Base-by-base conservation (phyloP, 805 yeast species). In the Saccharomycopsis babjevae region DNA sequence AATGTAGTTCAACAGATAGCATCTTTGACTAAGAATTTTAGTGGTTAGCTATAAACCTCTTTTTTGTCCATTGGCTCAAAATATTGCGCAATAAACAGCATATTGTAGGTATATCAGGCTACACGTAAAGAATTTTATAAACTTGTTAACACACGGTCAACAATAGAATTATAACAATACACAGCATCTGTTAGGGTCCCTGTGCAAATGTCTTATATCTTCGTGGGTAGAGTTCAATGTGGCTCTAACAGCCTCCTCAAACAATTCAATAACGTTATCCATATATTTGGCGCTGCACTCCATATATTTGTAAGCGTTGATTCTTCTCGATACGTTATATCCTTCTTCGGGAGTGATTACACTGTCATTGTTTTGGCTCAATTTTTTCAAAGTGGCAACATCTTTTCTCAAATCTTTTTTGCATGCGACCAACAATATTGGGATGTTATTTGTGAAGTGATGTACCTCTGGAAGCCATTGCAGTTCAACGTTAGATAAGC, bases 211-310 rank as follows among this genome's bases (percentile, higher is more conserved):
- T 22, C 30, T 46, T 13, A 16, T 8, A 46, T 46, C 52, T 3
- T 20, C 52, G 22, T 16, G 8, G 25, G 32, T 4, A 56, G 18
- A 38, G 34, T 38, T n/a, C 28, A 39, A 22, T 2, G 52, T 46
- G 10, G 52, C 52, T 38, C 80, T 74, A 50, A 82, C 82, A 16
- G 85, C 84, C 63, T 66, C 77, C 64, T 82, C 85, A 65, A 83
- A 83, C 25, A 82, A 75, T 63, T 81, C 85, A 67, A 80, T 79
- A 56, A 83, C 85, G 39, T 85, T 85, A 58, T 73, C 77, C 68
- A 81, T 85, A 30, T 84, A 79, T 5, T 84, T 83, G 13, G 86
- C 85, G 1, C 85, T 81, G 67, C 86, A 83, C 69, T 83, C 87
- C 66, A 80, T 62, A 66, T 83, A 83, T 40, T 72, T 72, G 57